Evolutionary conservation across 2,329 filamentous ascomycete genomes (phyloP).

Genomic region (Xylariaceae sp.): DNA sequence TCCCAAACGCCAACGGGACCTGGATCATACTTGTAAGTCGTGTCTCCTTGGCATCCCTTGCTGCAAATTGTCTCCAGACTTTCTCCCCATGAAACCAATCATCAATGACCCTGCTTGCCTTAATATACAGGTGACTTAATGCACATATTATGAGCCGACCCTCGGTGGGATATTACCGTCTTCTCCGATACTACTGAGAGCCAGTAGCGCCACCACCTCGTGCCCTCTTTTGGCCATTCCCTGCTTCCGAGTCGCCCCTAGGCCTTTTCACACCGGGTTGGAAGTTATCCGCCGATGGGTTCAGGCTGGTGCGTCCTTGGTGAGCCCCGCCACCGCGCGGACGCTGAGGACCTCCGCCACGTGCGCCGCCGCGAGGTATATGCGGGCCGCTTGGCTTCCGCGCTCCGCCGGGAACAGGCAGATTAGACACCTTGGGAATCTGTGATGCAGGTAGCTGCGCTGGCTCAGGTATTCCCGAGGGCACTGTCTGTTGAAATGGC

Average conservation of each 20-base stretch:
- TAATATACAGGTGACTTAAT: constrained; percentile 15
- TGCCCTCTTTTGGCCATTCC: constrained; percentile 38
- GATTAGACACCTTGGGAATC: constrained; percentile 37
- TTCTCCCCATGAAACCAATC: constrained; percentile 6
- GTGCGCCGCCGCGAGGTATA: constrained; percentile 29
- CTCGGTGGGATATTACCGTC: not conserved
- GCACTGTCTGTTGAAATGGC: constrained; percentile 14
- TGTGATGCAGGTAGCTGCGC: constrained; percentile 22
- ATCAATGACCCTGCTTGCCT: not conserved
- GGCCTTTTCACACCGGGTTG: constrained; percentile 53
- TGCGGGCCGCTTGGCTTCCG: constrained; percentile 30
- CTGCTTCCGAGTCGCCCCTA: constrained; percentile 44
- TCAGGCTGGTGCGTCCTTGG: constrained; percentile 40
- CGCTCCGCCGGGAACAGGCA: constrained; percentile 38
- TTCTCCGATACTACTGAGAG: constrained; percentile 13
- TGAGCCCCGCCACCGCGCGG: constrained; percentile 35
- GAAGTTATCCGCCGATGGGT: constrained; percentile 49
- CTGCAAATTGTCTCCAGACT: not conserved
- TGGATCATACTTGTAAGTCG: constrained; percentile 1
- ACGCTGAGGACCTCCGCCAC: constrained; percentile 37
- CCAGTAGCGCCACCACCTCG: constrained; percentile 31
- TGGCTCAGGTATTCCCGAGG: constrained; percentile 18
- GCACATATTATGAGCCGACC: not conserved
- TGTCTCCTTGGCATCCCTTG: not conserved
- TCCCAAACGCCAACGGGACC: constrained; percentile 11